Conservation (phyloP, 2,329 filamentous ascomycete species). For the Diplodia intermedia region DNA sequence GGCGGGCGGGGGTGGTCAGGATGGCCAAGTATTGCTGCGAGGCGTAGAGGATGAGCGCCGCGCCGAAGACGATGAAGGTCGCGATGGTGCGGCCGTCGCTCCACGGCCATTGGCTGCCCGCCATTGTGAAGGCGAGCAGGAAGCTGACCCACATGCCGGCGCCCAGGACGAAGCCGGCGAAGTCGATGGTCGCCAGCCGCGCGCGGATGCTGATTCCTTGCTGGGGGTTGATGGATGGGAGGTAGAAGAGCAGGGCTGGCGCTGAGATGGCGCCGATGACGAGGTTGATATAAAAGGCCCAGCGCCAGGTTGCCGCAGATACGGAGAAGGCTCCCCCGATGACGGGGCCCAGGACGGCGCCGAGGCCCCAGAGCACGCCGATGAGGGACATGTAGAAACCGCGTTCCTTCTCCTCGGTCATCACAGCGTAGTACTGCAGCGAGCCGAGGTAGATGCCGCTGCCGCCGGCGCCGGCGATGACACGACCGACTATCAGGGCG, state of each 20-base stretch:
- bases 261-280: constrained; percentile 3
- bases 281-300: constrained; percentile 37
- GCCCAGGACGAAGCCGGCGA: constrained; percentile 42
- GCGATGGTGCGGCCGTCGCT: constrained; percentile 53
- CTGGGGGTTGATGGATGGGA: constrained; percentile 28
- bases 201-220: neutral
- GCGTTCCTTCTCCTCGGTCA: constrained; percentile 38
- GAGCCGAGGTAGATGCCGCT: constrained; percentile 45
- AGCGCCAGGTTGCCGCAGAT: constrained; percentile 53
- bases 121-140: constrained; percentile 60
- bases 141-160: constrained; percentile 52
- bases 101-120: constrained; percentile 59
- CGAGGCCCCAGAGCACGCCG: constrained; percentile 48
- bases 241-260: neutral
- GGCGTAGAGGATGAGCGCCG: constrained; percentile 53
- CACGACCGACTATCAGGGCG: constrained; percentile 55
- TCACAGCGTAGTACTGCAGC: constrained; percentile 35
- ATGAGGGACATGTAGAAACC: constrained; percentile 45
- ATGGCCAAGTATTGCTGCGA: neutral
- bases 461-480: constrained; percentile 46
- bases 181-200: neutral
- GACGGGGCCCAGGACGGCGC: constrained; percentile 49
- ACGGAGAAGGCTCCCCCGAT: constrained; percentile 46
- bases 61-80: constrained; percentile 54
- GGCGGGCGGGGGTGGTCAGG: neutral